These are phyloP conservation scores for Penicillium brasilianum DNA, from an alignment of 2,329 filamentous ascomycete genomes.

Conservation along the genomic window DNA sequence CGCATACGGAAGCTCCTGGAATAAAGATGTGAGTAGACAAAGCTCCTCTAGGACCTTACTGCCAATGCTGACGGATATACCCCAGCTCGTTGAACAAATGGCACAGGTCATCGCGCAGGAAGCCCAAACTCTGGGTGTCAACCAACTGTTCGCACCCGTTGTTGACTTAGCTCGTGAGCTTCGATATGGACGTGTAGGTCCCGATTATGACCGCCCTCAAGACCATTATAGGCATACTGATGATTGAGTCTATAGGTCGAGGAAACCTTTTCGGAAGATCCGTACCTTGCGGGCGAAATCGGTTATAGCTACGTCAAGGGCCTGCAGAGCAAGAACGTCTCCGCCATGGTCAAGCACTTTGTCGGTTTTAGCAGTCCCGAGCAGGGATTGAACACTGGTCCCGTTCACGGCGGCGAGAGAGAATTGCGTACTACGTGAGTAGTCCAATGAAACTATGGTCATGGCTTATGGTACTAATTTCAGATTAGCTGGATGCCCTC, in stretches of 20 bases:
- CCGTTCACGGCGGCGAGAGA: conserved; percentile 61
- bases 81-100: conserved; percentile 67
- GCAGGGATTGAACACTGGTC: conserved; percentile 72
- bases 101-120: conserved; percentile 68
- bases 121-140: conserved; percentile 69
- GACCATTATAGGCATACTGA: not conserved
- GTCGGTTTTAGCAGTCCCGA: conserved; percentile 71
- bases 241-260: conserved; percentile 54
- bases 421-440: conserved; percentile 61
- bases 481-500: conserved; percentile 54
- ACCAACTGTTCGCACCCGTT: conserved; percentile 74
- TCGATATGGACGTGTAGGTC: conserved; percentile 65
- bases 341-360: conserved; percentile 77
- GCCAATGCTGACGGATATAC: not conserved
- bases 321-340: conserved; percentile 68
- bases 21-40: conserved; percentile 53
- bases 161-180: conserved; percentile 73
- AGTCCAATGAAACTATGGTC: rapidly evolving
- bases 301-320: conserved; percentile 66
- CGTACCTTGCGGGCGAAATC: conserved; percentile 70
- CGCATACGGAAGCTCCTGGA: conserved; percentile 72
- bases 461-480: not conserved
- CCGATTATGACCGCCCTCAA: not conserved
- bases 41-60: not conserved
- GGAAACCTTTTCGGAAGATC: conserved; percentile 74